Evolutionary conservation across 2,329 filamentous ascomycete genomes (phyloP).

Genomic region (Zymoseptoria crescenta): DNA sequence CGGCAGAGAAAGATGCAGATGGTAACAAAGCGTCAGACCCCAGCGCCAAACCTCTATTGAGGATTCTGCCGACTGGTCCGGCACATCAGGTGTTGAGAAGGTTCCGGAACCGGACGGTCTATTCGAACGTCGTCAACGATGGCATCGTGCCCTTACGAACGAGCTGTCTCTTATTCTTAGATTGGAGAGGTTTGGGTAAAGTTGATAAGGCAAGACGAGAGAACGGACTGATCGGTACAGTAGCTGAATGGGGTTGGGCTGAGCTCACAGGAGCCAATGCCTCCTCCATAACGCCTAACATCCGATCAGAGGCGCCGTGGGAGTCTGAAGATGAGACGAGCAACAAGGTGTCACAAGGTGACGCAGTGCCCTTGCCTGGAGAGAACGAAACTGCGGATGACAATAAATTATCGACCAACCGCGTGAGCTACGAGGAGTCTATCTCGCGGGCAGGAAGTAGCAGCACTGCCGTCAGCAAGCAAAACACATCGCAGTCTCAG

Average conservation of each 20-base stretch:
- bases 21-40: slow-evolving; percentile 52
- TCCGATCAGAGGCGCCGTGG: slow-evolving; percentile 14
- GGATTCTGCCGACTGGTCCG: slow-evolving; percentile 84
- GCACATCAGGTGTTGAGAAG: slow-evolving; percentile 79
- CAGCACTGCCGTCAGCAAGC: slow-evolving; percentile 2
- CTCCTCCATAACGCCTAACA: slow-evolving; percentile 42
- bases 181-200: slow-evolving; percentile 88
- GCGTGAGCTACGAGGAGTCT: slow-evolving; percentile 29
- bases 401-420: slow-evolving; percentile 20
- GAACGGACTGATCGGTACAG: slow-evolving; percentile 83
- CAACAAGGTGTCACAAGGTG: slow-evolving; percentile 16
- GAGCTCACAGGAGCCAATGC: slow-evolving; percentile 69
- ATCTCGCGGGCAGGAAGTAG: slow-evolving; percentile 31
- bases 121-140: slow-evolving; percentile 96
- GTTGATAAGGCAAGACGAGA: slow-evolving; percentile 92
- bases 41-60: slow-evolving; percentile 77
- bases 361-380: slow-evolving; percentile 61
- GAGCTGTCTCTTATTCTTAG: slow-evolving; percentile 90
- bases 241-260: slow-evolving; percentile 90
- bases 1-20: slow-evolving; percentile 36
- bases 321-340: slow-evolving; percentile 15
- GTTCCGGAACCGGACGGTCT: slow-evolving; percentile 85
- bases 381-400: slow-evolving; percentile 60
- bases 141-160: slow-evolving; percentile 92
- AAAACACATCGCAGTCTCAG: slow-evolving; percentile 12